These are phyloP conservation scores for Wickerhamiella bombiphila DNA, from an alignment of 805 yeast genomes.

Conservation along the genomic window DNA sequence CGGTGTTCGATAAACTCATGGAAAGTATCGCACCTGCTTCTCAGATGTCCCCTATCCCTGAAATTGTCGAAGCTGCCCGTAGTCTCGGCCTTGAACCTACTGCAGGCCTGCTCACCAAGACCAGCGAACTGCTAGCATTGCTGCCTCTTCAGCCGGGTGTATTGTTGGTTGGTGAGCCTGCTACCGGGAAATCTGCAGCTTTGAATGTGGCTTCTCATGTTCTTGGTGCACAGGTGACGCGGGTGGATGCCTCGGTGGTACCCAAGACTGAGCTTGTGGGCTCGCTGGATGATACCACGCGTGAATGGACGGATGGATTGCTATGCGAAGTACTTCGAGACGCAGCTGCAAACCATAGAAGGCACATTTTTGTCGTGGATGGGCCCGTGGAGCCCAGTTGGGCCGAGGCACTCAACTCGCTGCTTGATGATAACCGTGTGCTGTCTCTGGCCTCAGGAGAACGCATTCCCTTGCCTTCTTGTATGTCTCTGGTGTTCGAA, in stretches of 20 bases:
- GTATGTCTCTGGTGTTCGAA: slow-evolving; percentile 60
- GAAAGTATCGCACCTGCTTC: background rate
- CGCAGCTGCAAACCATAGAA: slow-evolving; percentile 39
- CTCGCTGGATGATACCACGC: slow-evolving; percentile 50
- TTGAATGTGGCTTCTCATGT: slow-evolving; percentile 38
- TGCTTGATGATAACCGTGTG: slow-evolving; percentile 71
- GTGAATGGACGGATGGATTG: slow-evolving; percentile 89
- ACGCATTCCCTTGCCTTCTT: slow-evolving; percentile 49
- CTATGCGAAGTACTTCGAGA: slow-evolving; percentile 53
- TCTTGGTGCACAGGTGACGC: slow-evolving; percentile 27
- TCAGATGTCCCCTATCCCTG: background rate
- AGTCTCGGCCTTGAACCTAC: slow-evolving; percentile 18
- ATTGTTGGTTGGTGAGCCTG: slow-evolving; percentile 65
- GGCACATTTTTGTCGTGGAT: slow-evolving; percentile 71
- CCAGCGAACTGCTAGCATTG: slow-evolving; percentile 46
- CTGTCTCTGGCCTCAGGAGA: slow-evolving; percentile 86
- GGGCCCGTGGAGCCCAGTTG: slow-evolving; percentile 90
- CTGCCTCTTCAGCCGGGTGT: slow-evolving; percentile 58
- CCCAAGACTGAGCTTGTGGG: slow-evolving; percentile 59
- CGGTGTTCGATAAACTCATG: slow-evolving; percentile 24
- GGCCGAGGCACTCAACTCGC: slow-evolving; percentile 84
- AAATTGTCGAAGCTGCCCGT: slow-evolving; percentile 19
- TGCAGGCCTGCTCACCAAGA: slow-evolving; percentile 25
- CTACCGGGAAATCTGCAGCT: slow-evolving; percentile 54
- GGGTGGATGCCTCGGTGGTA: slow-evolving; percentile 64